Base-by-base conservation (phyloP, 2,329 filamentous ascomycete genomes). In the Aschersonia sp. region DNA sequence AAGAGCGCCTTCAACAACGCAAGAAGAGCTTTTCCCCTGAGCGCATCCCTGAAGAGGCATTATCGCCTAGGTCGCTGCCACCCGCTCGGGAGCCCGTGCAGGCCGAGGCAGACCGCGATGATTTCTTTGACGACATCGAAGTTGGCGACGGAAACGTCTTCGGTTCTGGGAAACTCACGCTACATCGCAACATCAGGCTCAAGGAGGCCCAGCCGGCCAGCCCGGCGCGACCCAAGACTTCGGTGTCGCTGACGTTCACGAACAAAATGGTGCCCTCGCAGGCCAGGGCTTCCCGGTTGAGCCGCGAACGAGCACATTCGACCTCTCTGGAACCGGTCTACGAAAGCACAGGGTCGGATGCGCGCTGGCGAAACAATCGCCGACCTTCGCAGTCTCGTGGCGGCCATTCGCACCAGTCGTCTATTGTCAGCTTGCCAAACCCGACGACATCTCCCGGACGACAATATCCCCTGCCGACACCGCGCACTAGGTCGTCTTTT, bases 101-200 rank as follows among this genome's bases (percentile, higher is more conserved):
- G 28, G 62, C 63, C 45, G 65, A 71, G 51, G 59, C 65, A 30
- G 74, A 79, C 31, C 70, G 71, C 48, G 88, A 94, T 45, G 89
- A 96, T 60, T 88, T 94, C 61, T 77, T 95, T 48, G 77, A 85
- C 30, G 91, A 85, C 41, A 77, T 98, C 51, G 92, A 97, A 49
- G 77, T 97, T 59, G 89, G 86, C 38, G 81, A 87, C 55, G 87
- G 82, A 5, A 85, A 91, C 53, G 75, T 87, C 12, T 88, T 97
- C 58, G 81, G 88, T 58, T 78, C 84, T 2, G 80, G 75, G 50
- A 95, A 91, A 63, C 73, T 88, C 43, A 91, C 84, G 1, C 71
- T 95, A 20, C 92, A 97, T 62, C 88, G 86, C 53, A 96, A 98
- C 61, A 78, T 98, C 54, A 89, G 91, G 61, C 75, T 94, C 57